These are phyloP conservation scores for Calcarisporium arbuscula DNA, from an alignment of 2,329 filamentous ascomycete species.

Conservation along the genomic window DNA sequence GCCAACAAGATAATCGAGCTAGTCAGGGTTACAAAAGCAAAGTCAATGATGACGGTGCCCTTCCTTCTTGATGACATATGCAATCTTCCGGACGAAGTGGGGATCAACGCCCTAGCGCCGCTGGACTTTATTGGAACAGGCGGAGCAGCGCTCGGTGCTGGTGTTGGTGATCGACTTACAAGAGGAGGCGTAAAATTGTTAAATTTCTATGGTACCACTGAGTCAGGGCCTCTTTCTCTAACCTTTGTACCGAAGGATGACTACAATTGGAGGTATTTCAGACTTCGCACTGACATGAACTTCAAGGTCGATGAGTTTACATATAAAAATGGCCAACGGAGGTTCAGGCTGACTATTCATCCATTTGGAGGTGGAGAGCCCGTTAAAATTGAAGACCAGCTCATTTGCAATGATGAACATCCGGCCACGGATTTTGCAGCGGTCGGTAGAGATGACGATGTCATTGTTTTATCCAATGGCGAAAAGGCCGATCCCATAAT, in stretches of 20 bases:
- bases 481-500: constrained; percentile 18
- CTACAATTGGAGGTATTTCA: constrained; percentile 25
- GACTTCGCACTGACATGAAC: constrained; percentile 23
- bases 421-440: constrained; percentile 17
- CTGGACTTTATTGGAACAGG: constrained; percentile 26
- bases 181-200: constrained; percentile 20
- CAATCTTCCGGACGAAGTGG: constrained; percentile 8
- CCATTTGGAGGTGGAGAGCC: constrained; percentile 20
- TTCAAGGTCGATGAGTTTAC: constrained; percentile 15
- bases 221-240: constrained; percentile 25
- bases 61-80: constrained; percentile 26
- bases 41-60: constrained; percentile 27
- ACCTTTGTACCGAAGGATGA: constrained; percentile 22
- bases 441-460: constrained; percentile 26
- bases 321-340: constrained; percentile 10
- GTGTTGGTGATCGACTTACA: constrained; percentile 16
- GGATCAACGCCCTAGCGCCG: constrained; percentile 9
- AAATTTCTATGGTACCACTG: constrained; percentile 29
- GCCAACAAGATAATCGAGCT: constrained; percentile 17
- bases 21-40: constrained; percentile 13
- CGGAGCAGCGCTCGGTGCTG: constrained; percentile 22
- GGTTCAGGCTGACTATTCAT: constrained; percentile 19
- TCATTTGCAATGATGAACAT: constrained; percentile 20
- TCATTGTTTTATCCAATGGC: constrained; percentile 18
- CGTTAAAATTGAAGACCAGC: constrained; percentile 25